Evolutionary conservation across 257 asterid genomes (phyloP).

Genomic region (Solanum megistacrolobum): DNA sequence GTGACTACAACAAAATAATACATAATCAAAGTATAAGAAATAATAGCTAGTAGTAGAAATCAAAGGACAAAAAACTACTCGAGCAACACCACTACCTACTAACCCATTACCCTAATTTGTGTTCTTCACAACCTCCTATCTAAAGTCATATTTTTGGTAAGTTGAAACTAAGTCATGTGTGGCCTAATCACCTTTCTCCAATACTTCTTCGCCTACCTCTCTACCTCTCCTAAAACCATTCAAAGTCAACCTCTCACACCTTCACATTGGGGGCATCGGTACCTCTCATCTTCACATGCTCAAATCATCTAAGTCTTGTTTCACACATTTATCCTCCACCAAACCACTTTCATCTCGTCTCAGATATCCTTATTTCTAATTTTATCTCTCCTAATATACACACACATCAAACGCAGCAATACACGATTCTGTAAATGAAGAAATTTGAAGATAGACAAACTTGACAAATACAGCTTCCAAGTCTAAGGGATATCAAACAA

Average conservation of each 20-base stretch:
- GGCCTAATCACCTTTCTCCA: background rate
- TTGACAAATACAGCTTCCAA: background rate
- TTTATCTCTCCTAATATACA: background rate
- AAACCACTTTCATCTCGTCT: too few relatives aligned
- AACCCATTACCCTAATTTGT: background rate
- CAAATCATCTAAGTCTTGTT: background rate
- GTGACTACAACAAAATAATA: too few relatives aligned
- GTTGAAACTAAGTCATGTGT: background rate
- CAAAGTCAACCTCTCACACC: background rate
- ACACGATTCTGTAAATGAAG: background rate
- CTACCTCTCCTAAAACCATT: too few relatives aligned
- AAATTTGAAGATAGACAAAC: background rate
- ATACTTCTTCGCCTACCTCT: too few relatives aligned
- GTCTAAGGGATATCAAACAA: background rate
- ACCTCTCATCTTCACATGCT: background rate
- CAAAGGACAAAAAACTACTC: background rate
- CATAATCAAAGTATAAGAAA: too few relatives aligned
- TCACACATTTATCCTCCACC: background rate
- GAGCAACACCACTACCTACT: rapidly evolving
- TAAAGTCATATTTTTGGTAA: rapidly evolving
- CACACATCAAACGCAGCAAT: background rate
- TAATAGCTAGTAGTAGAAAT: too few relatives aligned
- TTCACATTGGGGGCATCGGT: background rate
- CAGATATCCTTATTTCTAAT: background rate
- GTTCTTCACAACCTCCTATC: background rate